Evolutionary conservation across 148 eudicot genomes (phyloP), one percentile per base, ranked within the genome.

Genomic region (Nepenthes mirabilis): DNA sequence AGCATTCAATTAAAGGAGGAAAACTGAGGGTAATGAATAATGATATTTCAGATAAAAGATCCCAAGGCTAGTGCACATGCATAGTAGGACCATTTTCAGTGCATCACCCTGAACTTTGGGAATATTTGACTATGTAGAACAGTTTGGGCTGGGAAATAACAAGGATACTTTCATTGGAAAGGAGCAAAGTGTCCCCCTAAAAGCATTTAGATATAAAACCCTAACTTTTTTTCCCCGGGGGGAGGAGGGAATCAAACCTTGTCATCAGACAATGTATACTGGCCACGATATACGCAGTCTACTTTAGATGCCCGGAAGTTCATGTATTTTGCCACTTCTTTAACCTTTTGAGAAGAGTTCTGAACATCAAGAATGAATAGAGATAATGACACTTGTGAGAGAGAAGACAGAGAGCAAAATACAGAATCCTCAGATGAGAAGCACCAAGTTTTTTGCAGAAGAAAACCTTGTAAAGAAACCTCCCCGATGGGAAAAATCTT

Each of bases 401-500:
- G 52, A 47, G 32, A 36, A 1, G 5, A 58, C 23, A 55, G 58
- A 36, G 47, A 5, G 58, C 35, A 55, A 14, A 5, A 6, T 40
- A 63, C 37, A 52, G 61, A 59, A 35, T 68, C 11, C 60, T 34
- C 56, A 50, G 14, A 37, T 56, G 11, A 49, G 13, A 49, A 5
- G 14, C 12, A 49, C 52, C 60, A 51, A 60, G 36, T 36, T 32
- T 58, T 49, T 37, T 11, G 2, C 62, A 48, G 13, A 58, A 34
- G 51, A 58, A 56, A 68, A 91, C 96, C 98, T 91, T 88, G 70
- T 88, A 88, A 52, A 91, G 73, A 61, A 91, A 91, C 72, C 82
- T 88, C 61, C 98, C 98, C 63, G 98, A 88, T 60, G 96, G 82
- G 75, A 75, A 88, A 74, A 91, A 83, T 72, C 90, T 80, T 77